phyloP scores from a whole-genome alignment of 257 asterid species.

The Przewalskia tangutica region DNA sequence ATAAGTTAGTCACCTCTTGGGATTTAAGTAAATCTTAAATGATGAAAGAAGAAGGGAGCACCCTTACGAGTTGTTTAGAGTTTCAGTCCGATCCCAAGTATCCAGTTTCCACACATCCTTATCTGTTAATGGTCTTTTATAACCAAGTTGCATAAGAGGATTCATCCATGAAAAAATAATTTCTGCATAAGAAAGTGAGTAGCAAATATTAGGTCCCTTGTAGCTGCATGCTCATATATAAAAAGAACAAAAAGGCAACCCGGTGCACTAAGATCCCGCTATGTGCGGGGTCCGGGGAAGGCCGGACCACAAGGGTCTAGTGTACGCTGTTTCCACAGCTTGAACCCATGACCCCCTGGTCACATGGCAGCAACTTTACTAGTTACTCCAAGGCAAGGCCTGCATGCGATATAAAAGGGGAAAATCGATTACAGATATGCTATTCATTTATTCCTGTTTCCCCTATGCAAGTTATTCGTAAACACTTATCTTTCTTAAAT shows the following conservation, averaged over 20 bases:
- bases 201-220: constrained; percentile 10
- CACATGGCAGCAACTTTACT: too few species aligned
- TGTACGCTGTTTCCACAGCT: too few species aligned
- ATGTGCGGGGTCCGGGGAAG: too few species aligned
- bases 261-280: too few species aligned
- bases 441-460: not conserved
- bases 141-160: constrained; percentile 80
- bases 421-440: not conserved
- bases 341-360: too few species aligned
- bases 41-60: not conserved
- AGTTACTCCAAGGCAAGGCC: too few species aligned
- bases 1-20: not conserved
- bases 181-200: constrained; percentile 28
- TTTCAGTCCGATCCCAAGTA: constrained; percentile 87
- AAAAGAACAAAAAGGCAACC: too few species aligned
- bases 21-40: not conserved
- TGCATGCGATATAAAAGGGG: not conserved
- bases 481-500: not conserved
- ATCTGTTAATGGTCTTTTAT: constrained; percentile 83
- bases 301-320: too few species aligned
- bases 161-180: constrained; percentile 25
- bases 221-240: not conserved
- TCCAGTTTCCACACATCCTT: constrained; percentile 98
- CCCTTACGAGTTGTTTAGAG: constrained; percentile 65
- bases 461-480: not conserved